phyloP scores from a whole-genome alignment of 1,139 yeast genomes.

The Blastobotrys serpentis region DNA sequence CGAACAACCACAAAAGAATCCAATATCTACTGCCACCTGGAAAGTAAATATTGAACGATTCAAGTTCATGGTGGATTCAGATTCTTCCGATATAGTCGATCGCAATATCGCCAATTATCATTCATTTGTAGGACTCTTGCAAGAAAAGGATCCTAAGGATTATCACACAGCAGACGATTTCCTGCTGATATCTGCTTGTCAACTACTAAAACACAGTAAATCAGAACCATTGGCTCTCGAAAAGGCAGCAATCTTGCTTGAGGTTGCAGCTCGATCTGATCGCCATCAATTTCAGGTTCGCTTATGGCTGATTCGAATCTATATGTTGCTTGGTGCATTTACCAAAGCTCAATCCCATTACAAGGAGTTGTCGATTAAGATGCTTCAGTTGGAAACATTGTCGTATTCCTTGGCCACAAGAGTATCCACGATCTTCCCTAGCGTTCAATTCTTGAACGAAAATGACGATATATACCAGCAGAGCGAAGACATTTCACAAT shows the following conservation, averaged over 20 bases:
- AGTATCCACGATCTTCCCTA: slow-evolving; percentile 44
- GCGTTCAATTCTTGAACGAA: slow-evolving; percentile 26
- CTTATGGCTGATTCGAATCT: slow-evolving; percentile 69
- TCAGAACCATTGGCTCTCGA: slow-evolving; percentile 22
- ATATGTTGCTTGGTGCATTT: slow-evolving; percentile 57
- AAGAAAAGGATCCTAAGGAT: slow-evolving; percentile 53
- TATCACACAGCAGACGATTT: slow-evolving; percentile 67
- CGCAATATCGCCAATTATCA: slow-evolving; percentile 42
- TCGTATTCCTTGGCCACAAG: slow-evolving; percentile 57
- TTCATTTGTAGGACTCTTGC: slow-evolving; percentile 35
- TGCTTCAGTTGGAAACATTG: slow-evolving; percentile 76
- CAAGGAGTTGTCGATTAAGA: slow-evolving; percentile 60
- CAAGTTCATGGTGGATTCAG: slow-evolving; percentile 30
- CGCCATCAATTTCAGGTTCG: slow-evolving; percentile 64
- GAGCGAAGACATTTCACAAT: slow-evolving; percentile 51
- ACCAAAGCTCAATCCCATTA: slow-evolving; percentile 52
- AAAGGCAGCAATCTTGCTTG: slow-evolving; percentile 48
- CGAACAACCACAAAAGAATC: slow-evolving; percentile 20
- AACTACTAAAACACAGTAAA: slow-evolving; percentile 25
- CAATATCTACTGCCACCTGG: slow-evolving; percentile 39
- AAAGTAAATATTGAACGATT: slow-evolving; percentile 55
- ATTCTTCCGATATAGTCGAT: slow-evolving; percentile 23
- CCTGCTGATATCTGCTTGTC: slow-evolving; percentile 47
- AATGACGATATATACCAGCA: slow-evolving; percentile 50
- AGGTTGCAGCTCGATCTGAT: slow-evolving; percentile 50